A percentile compares a stretch with the other conserved stretches of the same genome.
These are phyloP conservation scores for Adansonia gregorii DNA, from an alignment of 441 rosid genomes.

Conservation along the genomic window DNA sequence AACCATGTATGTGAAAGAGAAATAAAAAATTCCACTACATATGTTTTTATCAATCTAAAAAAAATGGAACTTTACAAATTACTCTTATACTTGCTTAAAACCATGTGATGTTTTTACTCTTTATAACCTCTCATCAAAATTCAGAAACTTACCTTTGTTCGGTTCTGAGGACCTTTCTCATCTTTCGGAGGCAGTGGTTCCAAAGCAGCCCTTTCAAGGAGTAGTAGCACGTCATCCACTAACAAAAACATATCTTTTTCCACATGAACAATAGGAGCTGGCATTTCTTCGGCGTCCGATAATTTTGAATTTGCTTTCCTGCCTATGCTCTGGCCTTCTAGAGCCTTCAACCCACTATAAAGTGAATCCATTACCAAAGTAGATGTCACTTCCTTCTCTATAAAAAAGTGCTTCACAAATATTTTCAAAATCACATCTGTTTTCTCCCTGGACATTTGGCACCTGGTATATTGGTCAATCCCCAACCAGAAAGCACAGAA, in stretches of 20 bases:
- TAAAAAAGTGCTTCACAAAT: conserved; percentile 82
- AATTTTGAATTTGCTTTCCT: conserved; percentile 62
- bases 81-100: no score
- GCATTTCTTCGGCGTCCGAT: conserved; percentile 68
- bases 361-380: conserved; percentile 98
- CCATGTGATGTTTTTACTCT: background rate
- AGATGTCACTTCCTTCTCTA: conserved; percentile 96
- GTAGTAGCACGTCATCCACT: conserved; percentile 83
- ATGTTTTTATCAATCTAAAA: background rate
- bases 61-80: no score
- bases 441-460: conserved; percentile 82
- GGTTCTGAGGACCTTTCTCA: conserved; percentile 86
- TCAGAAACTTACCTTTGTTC: conserved; percentile 63
- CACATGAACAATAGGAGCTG: conserved; percentile 80
- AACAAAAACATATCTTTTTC: conserved; percentile 83
- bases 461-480: conserved; percentile 70
- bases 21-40: background rate
- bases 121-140: conserved; percentile 7
- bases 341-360: conserved; percentile 90
- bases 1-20: background rate
- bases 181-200: conserved; percentile 91
- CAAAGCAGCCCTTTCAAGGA: conserved; percentile 77
- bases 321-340: conserved; percentile 74
- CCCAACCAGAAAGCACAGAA: conserved; percentile 83
- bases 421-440: conserved; percentile 76